Evolutionary conservation across 2,329 filamentous ascomycete genomes (phyloP), one percentile per base, ranked within the genome.

Genomic region (Mariannaea sp.): DNA sequence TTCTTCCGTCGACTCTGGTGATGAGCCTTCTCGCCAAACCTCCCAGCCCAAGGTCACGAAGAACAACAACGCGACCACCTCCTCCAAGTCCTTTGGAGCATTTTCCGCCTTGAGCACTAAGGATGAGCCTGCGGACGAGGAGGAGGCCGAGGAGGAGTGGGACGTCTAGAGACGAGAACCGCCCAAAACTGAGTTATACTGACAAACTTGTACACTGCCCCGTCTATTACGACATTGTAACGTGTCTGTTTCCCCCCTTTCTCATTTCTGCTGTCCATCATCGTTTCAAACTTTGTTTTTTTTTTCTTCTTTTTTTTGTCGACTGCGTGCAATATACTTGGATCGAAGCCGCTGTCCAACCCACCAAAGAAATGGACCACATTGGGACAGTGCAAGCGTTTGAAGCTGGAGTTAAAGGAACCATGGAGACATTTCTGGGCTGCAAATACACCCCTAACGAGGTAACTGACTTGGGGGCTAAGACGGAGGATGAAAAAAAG

Each of bases 21-120:
- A 72, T 35, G 72, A 77, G 51, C 58, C 64, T 36, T 48, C 64
- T 40, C 69, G 60, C 10, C 61, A 71, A 24, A 49, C 67, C 5
- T 58, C 66, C 29, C 69, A 71, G 56, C 55, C 69, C 47, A 68
- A 72, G 54, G 59, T 62, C 36, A 57, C 56, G 8, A 62, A 58
- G 20, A 50, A 50, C 53, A 61, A 62, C 58, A 63, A 68, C 55
- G 39, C 57, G 22, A 56, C 68, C 24, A 75, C 71, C 62, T 57
- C 71, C 22, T 62, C 71, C 10, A 66, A 74, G 58, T 67, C 66
- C 36, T 74, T 78, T 56, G 74, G 74, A 30, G 77, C 79, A 5
- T 82, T 81, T 68, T 79, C 78, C 17, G 78, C 79, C 4, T 69
- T 82, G 53, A 75, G 70, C 58, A 69, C 71, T 49, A 71, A 73